Evolutionary conservation across 495 filamentous ascomycete genomes (phyloP).

Genomic region (Penicillium mononematosum): DNA sequence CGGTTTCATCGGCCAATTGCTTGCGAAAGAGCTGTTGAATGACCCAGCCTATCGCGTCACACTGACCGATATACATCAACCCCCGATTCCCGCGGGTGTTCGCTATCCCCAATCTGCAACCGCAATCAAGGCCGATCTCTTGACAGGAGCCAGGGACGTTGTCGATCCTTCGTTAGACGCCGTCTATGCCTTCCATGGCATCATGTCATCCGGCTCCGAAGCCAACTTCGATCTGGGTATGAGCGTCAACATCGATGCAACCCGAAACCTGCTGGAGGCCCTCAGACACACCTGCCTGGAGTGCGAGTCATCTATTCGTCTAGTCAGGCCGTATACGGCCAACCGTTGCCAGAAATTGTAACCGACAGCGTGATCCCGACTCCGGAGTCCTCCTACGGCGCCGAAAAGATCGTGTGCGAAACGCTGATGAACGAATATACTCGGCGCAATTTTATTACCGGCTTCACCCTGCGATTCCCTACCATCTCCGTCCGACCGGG

Average conservation of each 20-base stretch:
- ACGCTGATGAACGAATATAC: slow-evolving; percentile 69
- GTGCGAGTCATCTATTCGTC: slow-evolving; percentile 62
- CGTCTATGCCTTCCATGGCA: slow-evolving; percentile 75
- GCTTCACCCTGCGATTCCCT: slow-evolving; percentile 65
- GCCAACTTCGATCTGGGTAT: slow-evolving; percentile 69
- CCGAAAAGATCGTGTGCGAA: slow-evolving; percentile 73
- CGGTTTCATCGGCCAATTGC: slow-evolving; percentile 66
- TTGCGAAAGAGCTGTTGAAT: slow-evolving; percentile 59
- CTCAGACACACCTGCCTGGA: slow-evolving; percentile 56
- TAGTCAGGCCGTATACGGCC: slow-evolving; percentile 58
- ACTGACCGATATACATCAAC: slow-evolving; percentile 61
- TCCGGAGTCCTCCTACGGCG: slow-evolving; percentile 68
- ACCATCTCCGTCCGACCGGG: slow-evolving; percentile 71
- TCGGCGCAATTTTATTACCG: slow-evolving; percentile 63
- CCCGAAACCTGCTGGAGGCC: slow-evolving; percentile 58
- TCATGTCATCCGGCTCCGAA: slow-evolving; percentile 75
- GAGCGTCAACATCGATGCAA: slow-evolving; percentile 68
- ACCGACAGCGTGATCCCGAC: slow-evolving; percentile 59
- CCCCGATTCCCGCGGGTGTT: slow-evolving; percentile 51
- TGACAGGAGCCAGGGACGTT: slow-evolving; percentile 49
- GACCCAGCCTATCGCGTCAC: slow-evolving; percentile 54
- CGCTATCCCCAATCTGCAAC: slow-evolving; percentile 54
- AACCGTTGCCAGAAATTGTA: slow-evolving; percentile 48
- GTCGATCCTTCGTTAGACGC: slow-evolving; percentile 55
- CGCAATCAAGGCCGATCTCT: slow-evolving; percentile 57